phyloP scores from a whole-genome alignment of 2,329 filamentous ascomycete genomes.

The Neonectria ditissima region DNA sequence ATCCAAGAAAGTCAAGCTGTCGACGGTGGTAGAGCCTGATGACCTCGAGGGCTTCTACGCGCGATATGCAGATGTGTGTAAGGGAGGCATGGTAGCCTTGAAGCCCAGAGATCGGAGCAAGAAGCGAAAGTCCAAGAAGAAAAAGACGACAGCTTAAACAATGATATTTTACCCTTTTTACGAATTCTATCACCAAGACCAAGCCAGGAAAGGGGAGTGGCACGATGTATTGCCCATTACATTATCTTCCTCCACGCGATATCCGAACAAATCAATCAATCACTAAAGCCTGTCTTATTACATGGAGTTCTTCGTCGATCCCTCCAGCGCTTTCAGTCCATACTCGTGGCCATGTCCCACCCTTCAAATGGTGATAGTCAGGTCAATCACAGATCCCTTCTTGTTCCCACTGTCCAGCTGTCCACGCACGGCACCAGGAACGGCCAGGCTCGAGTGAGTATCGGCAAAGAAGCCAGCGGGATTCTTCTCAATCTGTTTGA shows the following conservation, averaged over 20 bases:
- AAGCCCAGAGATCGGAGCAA: constrained; percentile 95
- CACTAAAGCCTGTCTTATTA: constrained; percentile 16
- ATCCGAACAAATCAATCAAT: constrained; percentile 17
- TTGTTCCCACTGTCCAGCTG: constrained; percentile 52
- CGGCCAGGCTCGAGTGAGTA: constrained; percentile 60
- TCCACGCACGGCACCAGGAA: constrained; percentile 64
- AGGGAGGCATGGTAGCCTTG: constrained; percentile 85
- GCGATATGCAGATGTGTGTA: constrained; percentile 91
- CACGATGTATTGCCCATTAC: constrained; percentile 27
- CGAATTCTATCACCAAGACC: not conserved
- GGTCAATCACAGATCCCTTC: not conserved
- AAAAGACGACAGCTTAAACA: constrained; percentile 60
- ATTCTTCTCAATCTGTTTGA: constrained; percentile 63
- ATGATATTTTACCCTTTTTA: not conserved
- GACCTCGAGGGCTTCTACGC: constrained; percentile 84
- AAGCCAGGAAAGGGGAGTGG: constrained; percentile 4
- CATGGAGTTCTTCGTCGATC: not conserved
- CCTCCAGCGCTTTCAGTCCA: not conserved
- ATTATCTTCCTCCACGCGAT: constrained; percentile 30
- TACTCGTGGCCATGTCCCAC: not conserved
- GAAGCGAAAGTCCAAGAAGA: constrained; percentile 81
- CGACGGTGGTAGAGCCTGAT: constrained; percentile 82
- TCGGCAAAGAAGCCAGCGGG: constrained; percentile 65
- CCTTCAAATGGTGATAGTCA: not conserved
- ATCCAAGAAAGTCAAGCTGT: constrained; percentile 76